Evolutionary conservation across 441 rosid species (phyloP), one percentile per base, ranked within the genome.

Genomic region (Croton laevigatus): DNA sequence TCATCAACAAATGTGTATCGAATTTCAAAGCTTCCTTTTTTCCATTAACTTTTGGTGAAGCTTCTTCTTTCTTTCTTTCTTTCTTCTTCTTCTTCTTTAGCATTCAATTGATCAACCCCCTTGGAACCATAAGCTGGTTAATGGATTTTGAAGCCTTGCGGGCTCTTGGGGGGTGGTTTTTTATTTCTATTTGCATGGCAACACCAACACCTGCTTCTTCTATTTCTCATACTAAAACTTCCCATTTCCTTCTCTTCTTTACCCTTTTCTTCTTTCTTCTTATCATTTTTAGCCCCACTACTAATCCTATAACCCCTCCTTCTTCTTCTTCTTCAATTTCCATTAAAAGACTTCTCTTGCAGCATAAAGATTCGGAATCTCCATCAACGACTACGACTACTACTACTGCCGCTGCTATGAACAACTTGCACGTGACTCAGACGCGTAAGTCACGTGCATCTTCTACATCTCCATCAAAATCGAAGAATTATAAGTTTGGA

Each of bases 111-210:
- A 59, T 38, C 77, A 78, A 13, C 19, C 86, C 86, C 88, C 81
- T 76, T 78, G 85, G 81, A 68, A 75, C 87, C 6, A 6, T 32
- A 6, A 10, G 70, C 65, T 88, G 87, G 97, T 89, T 94, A 79
- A 94, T 94, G 97, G 97, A 91, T 90, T 88, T 90, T 88, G 94
- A 89, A 85, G 90, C 93, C 91, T 84, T 88, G 78, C 84, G 93
- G 91, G 83, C 81, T 82, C 83, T 86, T 84, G 92, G 94, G 97
- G 97, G 93, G 89, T 83, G 91, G 88, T 72, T 81, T 81, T 76
- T 80, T 86, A 71, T 67, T 53, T 68, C 81, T 60, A 75, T 78
- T 88, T 89, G 91, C 88, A 90, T 89, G 97, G 97, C 97, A 86
- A 76, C 89, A 70, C 74, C 86, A 70, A 83, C 82, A 54, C 8